Conservation (phyloP, 768 basidiomycete genomes). For the Grammothele lineata region DNA sequence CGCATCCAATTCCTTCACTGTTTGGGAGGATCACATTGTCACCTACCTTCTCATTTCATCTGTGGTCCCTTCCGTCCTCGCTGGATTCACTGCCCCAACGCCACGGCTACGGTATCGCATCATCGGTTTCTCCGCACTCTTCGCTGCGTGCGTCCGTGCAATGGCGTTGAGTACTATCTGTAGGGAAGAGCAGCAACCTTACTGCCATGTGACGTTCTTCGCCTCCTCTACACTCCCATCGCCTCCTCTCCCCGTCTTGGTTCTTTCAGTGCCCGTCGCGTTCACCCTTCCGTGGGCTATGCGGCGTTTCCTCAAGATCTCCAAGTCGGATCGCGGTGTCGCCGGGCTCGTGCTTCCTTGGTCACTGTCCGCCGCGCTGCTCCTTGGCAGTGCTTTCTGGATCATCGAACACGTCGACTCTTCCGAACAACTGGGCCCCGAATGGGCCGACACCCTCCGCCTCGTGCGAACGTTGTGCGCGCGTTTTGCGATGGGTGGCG, state of each 20-base stretch:
- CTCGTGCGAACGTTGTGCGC: conserved; percentile 57
- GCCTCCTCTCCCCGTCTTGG: conserved; percentile 56
- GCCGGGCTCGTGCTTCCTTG: conserved; percentile 60
- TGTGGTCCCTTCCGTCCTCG: conserved; percentile 54
- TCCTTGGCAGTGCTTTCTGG: conserved; percentile 69
- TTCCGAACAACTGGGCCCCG: conserved; percentile 38
- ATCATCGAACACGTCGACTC: conserved; percentile 76
- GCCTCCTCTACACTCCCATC: conserved; percentile 63
- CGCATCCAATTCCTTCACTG: conserved; percentile 92
- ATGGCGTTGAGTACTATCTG: conserved; percentile 84
- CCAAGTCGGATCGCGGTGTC: conserved; percentile 70
- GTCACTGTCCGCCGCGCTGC: conserved; percentile 53
- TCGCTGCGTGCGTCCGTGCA: conserved; percentile 65
- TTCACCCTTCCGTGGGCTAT: conserved; percentile 55
- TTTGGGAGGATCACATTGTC: conserved; percentile 91
- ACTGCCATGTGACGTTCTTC: conserved; percentile 89
- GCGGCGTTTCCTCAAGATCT: conserved; percentile 53
- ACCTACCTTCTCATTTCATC: conserved; percentile 70
- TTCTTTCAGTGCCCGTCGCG: conserved; percentile 53
- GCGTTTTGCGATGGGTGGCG: conserved; percentile 46
- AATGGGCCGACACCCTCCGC: conserved; percentile 43
- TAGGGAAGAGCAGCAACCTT: conserved; percentile 90
- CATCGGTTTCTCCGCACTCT: conserved; percentile 62
- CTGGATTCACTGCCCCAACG: conserved; percentile 65
- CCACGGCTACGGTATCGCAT: conserved; percentile 70